Conservation (phyloP, 177 flowering plant genomes). For the Vitis hybrid region DNA sequence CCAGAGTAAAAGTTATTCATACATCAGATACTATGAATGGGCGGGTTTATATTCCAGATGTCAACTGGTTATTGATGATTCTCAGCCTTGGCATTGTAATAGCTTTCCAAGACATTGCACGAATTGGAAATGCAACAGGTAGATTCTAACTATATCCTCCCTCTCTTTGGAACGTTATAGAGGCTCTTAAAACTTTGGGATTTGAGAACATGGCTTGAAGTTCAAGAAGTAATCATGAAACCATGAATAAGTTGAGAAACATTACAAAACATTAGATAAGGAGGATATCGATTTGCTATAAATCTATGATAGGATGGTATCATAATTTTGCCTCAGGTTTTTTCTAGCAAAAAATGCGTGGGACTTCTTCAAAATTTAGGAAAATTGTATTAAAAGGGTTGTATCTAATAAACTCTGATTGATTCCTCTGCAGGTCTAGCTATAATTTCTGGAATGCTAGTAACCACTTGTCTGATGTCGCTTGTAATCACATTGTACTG, state of each 20-base stretch:
- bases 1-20: constrained; percentile 55
- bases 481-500: constrained; percentile 48
- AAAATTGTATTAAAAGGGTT: too few relatives aligned
- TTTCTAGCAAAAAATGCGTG: too few relatives aligned
- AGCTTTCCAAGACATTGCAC: constrained; percentile 32
- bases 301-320: too few relatives aligned
- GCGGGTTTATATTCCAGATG: constrained; percentile 58
- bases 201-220: background rate
- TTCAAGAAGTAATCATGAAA: background rate
- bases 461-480: constrained; percentile 58
- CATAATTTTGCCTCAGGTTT: too few relatives aligned
- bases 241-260: background rate
- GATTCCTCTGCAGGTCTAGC: constrained; percentile 41
- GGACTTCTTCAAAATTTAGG: too few relatives aligned
- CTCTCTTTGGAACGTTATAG: background rate
- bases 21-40: constrained; percentile 50
- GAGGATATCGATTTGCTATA: background rate
- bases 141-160: background rate
- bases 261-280: background rate
- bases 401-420: background rate
- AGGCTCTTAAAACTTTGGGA: background rate
- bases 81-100: constrained; percentile 42
- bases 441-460: constrained; percentile 47
- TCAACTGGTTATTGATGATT: constrained; percentile 57
- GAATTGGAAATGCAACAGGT: constrained; percentile 50